Base-by-base conservation (phyloP, 306 rosid genomes). In the Ormosia semicastrata region DNA sequence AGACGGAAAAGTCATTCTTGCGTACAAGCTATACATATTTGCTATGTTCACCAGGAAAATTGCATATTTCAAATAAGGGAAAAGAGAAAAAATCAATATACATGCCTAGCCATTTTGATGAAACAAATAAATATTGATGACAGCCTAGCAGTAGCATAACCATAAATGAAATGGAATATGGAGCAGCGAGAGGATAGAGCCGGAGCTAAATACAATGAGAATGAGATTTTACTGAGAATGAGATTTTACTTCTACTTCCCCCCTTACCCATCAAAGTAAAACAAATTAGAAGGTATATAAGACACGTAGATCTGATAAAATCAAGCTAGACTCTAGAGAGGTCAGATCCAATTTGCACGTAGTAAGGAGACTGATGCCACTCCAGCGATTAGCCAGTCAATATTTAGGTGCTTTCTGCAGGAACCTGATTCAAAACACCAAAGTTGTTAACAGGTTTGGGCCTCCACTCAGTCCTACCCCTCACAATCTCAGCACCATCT, bases 391-490 rank as follows among this genome's bases (percentile, higher is more conserved):
- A 56, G 46, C 57, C 60, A 76, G 34, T 54, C 47, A 10, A 72
- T 13, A 41, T 65, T 79, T 52, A 86, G 13, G 87, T 39, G 75
- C 78, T 86, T 73, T 73, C 86, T 29, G 86, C 84, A 57, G 91
- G 88, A 86, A 88, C 59, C 73, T 80, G 78, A 62, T 70, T 90
- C 81, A 80, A 33, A 66, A 57, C 62, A 41, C 80, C 90, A 0
- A 82, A 77, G 81, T 87, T 85, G 83, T 85, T 81, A 24, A 43
- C 77, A 8, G 77, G 15, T 74, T 95, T 95, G 52, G 97, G 92
- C 82, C 92, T 90, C 99, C 99, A 95, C 67, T 78, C 91, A 4
- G 99, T 93, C 76, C 98, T 89, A 15, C 94, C 99, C 85, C 96
- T 94, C 71, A 95, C 94, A 84, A 95, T 91, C 90, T 95, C 99